Evolutionary conservation across 306 rosid species (phyloP).

Genomic region (Lathyrus oleraceus): DNA sequence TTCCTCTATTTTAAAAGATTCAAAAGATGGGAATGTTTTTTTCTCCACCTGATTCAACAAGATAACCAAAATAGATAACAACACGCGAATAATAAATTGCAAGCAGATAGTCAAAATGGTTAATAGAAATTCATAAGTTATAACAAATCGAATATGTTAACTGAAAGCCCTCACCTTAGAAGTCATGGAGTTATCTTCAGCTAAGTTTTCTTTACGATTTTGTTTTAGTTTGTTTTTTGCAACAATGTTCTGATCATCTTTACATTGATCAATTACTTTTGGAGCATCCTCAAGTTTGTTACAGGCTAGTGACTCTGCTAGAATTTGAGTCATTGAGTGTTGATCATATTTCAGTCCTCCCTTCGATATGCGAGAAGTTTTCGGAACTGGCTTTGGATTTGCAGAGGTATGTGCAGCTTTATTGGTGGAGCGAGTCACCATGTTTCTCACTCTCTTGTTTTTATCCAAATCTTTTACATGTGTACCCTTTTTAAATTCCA

Average conservation of each 20-base stretch:
- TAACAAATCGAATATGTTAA: background rate
- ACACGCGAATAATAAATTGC: background rate
- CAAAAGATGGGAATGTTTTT: slow-evolving; percentile 59
- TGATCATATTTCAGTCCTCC: slow-evolving; percentile 34
- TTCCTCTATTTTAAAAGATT: slow-evolving; percentile 51
- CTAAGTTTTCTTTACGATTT: slow-evolving; percentile 32
- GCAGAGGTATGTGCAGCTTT: slow-evolving; percentile 23
- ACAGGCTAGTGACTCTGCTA: slow-evolving; percentile 35
- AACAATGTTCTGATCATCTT: slow-evolving; percentile 37
- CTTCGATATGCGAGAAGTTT: slow-evolving; percentile 38
- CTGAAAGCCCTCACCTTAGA: slow-evolving; percentile 41
- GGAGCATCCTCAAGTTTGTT: slow-evolving; percentile 33
- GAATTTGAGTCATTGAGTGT: slow-evolving; percentile 33
- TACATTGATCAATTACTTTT: slow-evolving; percentile 9
- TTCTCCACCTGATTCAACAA: slow-evolving; percentile 50
- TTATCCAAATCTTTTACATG: slow-evolving; percentile 34
- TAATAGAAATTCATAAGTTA: background rate
- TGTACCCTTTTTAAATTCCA: slow-evolving; percentile 25
- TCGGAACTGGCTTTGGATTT: slow-evolving; percentile 36
- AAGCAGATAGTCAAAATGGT: slow-evolving; percentile 4
- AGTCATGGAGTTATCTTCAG: slow-evolving; percentile 32
- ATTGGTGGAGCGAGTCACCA: slow-evolving; percentile 27
- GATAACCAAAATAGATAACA: slow-evolving; percentile 13
- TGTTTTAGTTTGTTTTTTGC: slow-evolving; percentile 41
- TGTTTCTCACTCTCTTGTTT: slow-evolving; percentile 30